phyloP scores from a whole-genome alignment of 2,329 filamentous ascomycete species.

The Paecilomyces sp. region DNA sequence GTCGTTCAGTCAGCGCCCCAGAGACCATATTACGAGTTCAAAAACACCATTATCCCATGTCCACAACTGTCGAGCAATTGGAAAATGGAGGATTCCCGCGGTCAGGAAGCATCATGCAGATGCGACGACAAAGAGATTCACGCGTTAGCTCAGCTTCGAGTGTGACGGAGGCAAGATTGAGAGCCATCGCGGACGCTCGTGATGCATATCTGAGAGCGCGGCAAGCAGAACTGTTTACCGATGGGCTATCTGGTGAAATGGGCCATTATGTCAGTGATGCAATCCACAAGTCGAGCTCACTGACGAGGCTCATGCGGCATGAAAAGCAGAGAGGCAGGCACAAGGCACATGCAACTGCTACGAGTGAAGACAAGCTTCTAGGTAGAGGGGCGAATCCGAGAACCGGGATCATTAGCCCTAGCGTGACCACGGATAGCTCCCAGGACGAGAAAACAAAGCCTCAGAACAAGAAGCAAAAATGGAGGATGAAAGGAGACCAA shows the following conservation, averaged over 20 bases:
- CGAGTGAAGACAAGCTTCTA: constrained; percentile 26
- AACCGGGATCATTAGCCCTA: constrained; percentile 31
- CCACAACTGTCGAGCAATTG: background rate
- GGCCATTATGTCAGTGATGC: background rate
- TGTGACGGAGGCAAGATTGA: background rate
- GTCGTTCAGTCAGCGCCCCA: background rate
- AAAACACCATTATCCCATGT: background rate
- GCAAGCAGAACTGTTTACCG: constrained; percentile 3
- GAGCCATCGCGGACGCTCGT: background rate
- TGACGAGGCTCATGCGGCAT: background rate
- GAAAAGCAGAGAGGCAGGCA: constrained; percentile 1
- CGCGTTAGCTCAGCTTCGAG: background rate
- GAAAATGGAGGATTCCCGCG: background rate
- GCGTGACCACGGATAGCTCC: constrained; percentile 13
- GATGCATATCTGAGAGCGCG: background rate
- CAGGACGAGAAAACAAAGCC: constrained; percentile 6
- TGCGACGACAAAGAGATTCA: constrained; percentile 4
- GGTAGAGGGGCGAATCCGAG: constrained; percentile 25
- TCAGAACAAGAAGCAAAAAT: constrained; percentile 16
- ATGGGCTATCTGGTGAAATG: background rate
- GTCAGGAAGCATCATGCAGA: constrained; percentile 2
- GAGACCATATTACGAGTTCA: constrained; percentile 6
- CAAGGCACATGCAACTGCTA: constrained; percentile 8
- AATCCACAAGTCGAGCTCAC: background rate
- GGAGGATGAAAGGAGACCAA: constrained; percentile 27